Evolutionary conservation across 176 grass and related monocot genomes (phyloP).

Genomic region (Musa troglodytarum): DNA sequence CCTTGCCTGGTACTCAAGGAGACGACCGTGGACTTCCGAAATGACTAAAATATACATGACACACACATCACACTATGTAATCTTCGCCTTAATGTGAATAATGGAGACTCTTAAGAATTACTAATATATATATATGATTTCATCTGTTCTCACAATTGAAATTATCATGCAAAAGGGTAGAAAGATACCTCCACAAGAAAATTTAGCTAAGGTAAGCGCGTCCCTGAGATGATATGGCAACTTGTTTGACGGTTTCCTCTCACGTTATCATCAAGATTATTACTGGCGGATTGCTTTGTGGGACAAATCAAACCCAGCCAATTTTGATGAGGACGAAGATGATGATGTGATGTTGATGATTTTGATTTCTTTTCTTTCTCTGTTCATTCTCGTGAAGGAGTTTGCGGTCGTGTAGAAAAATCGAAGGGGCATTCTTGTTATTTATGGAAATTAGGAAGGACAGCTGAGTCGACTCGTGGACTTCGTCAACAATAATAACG

Average conservation of each 20-base stretch:
- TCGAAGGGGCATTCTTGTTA: background rate
- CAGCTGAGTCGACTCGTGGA: background rate
- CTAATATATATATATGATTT: too few species aligned
- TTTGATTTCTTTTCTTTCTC: background rate
- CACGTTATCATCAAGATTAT: background rate
- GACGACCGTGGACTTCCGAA: slow-evolving; percentile 5
- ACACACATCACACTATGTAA: background rate
- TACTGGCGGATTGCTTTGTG: background rate
- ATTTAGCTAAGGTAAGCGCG: too few species aligned
- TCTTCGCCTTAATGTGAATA: too few species aligned
- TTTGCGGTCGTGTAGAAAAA: background rate
- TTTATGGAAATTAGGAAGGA: background rate
- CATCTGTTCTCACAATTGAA: too few species aligned
- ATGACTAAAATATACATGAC: slow-evolving; percentile 6
- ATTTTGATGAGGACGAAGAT: background rate
- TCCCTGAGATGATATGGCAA: background rate
- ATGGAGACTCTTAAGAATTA: too few species aligned
- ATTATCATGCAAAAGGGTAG: too few species aligned
- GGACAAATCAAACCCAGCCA: background rate
- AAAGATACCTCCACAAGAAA: too few species aligned
- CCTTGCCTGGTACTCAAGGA: background rate
- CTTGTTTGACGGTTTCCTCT: background rate
- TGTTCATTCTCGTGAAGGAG: too few species aligned
- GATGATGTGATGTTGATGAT: background rate
- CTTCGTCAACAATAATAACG: background rate